Evolutionary conservation across 2,329 filamentous ascomycete genomes (phyloP).

Genomic region (Chaetomium olivaceum): DNA sequence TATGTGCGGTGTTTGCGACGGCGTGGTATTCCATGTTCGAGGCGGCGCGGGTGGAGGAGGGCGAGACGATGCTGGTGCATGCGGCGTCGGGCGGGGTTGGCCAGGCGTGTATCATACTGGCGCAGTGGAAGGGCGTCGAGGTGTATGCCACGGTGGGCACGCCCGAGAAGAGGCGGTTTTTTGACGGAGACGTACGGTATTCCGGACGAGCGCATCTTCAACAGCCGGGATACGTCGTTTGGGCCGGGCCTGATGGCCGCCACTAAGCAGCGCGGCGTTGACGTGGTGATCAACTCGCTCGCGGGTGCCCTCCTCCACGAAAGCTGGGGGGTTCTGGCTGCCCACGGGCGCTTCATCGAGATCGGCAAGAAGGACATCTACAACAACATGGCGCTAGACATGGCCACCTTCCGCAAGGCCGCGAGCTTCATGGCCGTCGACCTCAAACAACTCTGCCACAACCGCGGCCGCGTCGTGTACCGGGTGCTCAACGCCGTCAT

Average conservation of each 20-base stretch:
- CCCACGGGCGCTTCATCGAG: background rate
- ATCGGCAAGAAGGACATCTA: background rate
- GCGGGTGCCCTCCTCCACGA: background rate
- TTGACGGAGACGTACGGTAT: background rate
- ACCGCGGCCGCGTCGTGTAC: background rate
- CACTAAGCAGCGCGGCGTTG: background rate
- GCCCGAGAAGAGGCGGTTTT: background rate
- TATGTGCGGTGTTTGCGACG: background rate
- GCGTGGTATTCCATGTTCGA: background rate
- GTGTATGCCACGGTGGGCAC: conserved; percentile 6
- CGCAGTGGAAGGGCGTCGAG: background rate
- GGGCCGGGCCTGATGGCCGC: background rate
- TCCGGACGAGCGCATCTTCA: background rate
- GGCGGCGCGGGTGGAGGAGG: background rate
- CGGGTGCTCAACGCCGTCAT: background rate
- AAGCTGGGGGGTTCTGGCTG: background rate
- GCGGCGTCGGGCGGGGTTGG: background rate
- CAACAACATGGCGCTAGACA: background rate
- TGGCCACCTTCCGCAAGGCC: background rate
- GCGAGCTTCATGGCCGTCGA: background rate
- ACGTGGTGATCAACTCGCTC: background rate
- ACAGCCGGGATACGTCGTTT: background rate
- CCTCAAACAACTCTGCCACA: background rate
- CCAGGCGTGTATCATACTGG: background rate
- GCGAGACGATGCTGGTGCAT: background rate